A percentile compares a stretch with the other conserved stretches of the same genome.
Conservation (phyloP, 2,329 filamentous ascomycete genomes). For the Beauveria sp. region DNA sequence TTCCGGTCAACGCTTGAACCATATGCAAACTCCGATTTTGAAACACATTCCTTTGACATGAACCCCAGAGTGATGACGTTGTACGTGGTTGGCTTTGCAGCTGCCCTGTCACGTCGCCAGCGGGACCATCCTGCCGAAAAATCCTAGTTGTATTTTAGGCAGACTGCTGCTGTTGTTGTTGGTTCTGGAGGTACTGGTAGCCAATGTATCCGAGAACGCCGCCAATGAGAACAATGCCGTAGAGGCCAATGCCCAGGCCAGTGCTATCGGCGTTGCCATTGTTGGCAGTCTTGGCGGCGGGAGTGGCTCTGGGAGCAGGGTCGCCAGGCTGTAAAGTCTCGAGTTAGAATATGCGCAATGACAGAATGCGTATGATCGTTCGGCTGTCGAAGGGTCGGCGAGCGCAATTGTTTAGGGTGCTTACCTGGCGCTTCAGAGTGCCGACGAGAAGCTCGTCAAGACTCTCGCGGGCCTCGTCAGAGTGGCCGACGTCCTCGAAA, state of each 20-base stretch:
- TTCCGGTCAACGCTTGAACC: constrained; percentile 8
- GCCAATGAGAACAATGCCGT: constrained; percentile 72
- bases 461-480: constrained; percentile 94
- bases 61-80: not conserved
- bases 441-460: constrained; percentile 71
- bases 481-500: constrained; percentile 98
- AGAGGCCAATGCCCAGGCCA: constrained; percentile 69
- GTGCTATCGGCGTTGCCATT: constrained; percentile 41
- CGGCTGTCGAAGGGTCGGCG: not conserved
- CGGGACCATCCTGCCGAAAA: not conserved
- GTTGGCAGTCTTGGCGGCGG: constrained; percentile 40
- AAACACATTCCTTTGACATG: not conserved
- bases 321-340: constrained; percentile 59
- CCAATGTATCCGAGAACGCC: constrained; percentile 69
- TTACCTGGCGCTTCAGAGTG: constrained; percentile 71
- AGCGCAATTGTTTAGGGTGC: constrained; percentile 20
- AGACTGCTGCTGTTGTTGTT: constrained; percentile 36
- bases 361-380: not conserved
- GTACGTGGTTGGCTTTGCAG: not conserved
- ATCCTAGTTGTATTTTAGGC: not conserved
- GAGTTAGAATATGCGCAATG: not conserved
- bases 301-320: constrained; percentile 59
- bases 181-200: constrained; percentile 74
- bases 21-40: constrained; percentile 7
- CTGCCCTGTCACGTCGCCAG: not conserved